Evolutionary conservation across 345 rosid genomes (phyloP).

Genomic region (Cardamine chenopodiifolia): DNA sequence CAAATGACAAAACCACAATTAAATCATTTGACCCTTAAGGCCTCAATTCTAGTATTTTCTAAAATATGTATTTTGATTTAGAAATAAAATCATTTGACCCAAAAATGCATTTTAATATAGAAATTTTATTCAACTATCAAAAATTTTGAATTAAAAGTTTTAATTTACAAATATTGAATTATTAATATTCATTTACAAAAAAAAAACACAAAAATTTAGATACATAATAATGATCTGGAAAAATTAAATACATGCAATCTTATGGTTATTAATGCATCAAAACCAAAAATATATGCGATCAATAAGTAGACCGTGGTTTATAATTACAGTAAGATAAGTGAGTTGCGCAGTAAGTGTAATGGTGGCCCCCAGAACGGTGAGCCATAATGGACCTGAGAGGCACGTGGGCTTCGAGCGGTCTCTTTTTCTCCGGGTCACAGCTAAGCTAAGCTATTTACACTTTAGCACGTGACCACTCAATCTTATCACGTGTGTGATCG

Average conservation of each 20-base stretch:
- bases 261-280: neutral
- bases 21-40: too few species aligned
- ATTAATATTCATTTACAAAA: too few species aligned
- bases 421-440: conserved; percentile 32
- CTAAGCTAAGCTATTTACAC: conserved; percentile 17
- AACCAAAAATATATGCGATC: neutral
- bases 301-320: neutral
- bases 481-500: conserved; percentile 21
- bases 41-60: too few species aligned
- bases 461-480: conserved; percentile 31
- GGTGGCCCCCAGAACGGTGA: conserved; percentile 21
- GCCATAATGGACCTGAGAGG: conserved; percentile 24
- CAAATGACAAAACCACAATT: too few species aligned
- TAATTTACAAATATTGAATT: too few species aligned
- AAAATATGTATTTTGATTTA: too few species aligned
- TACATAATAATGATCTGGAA: neutral
- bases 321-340: too few species aligned
- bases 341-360: neutral
- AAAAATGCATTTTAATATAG: neutral
- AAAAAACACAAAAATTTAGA: neutral
- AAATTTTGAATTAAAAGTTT: too few species aligned
- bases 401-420: conserved; percentile 36
- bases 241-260: neutral
- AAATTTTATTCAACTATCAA: neutral
- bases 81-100: too few species aligned